Evolutionary conservation across 306 rosid species (phyloP), one percentile per base, ranked within the genome.

Genomic region (Psophocarpus tetragonolobus): DNA sequence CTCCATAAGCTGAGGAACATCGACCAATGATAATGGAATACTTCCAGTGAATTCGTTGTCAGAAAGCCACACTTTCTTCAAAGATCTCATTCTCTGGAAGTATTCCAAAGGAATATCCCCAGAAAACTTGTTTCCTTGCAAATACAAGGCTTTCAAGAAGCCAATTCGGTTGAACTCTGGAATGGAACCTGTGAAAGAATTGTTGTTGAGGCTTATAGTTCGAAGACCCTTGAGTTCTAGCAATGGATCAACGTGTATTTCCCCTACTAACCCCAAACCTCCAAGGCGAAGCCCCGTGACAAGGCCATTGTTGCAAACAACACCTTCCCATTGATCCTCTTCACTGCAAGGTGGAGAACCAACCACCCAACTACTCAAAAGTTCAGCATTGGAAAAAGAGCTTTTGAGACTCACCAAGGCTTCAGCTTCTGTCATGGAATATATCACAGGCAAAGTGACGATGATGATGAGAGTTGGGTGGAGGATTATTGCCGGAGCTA

Each of bases 31-130:
- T 4, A 57, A 0, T 0, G 98, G 98, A 51, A 94, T 74, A 0
- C 29, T 30, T 1, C 98, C 97, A 0, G 82, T 54, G 78, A 94
- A 90, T 51, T 84, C 68, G 78, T 94, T 94, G 21, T 84, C 44
- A 7, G 85, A 74, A 3, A 94, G 86, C 88, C 85, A 89, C 14
- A 94, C 14, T 76, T 88, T 94, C 87, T 85, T 94, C 81, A 94
- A 56, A 32, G 90, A 90, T 23, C 64, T 78, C 93, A 94, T 89
- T 5, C 74, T 36, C 8, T 45, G 63, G 42, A 94, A 94, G 18
- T 75, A 88, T 14, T 87, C 91, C 1, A 24, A 4, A 5, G 90
- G 89, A 66, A 94, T 90, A 6, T 83, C 88, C 32, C 96, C 96
- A 0, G 97, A 88, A 45, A 94, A 94, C 20, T 74, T 85, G 68